These are phyloP conservation scores for Begonia peltatifolia DNA, from an alignment of 306 rosid genomes.

Conservation along the genomic window DNA sequence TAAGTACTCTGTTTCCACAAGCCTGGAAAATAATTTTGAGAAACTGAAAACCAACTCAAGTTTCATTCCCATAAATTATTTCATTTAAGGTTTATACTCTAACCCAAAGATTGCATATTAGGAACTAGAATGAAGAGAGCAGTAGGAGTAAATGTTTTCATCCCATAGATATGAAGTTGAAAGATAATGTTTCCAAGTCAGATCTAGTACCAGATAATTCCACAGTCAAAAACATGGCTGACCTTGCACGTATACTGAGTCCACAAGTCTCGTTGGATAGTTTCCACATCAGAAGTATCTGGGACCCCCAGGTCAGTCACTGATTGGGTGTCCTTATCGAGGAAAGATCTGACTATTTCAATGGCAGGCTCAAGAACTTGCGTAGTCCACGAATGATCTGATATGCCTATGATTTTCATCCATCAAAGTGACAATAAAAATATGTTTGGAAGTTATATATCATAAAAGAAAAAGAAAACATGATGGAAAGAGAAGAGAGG, in stretches of 20 bases:
- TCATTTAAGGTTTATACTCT: too few species aligned
- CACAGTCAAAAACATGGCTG: neutral
- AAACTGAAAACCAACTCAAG: too few species aligned
- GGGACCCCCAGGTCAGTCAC: constrained; percentile 13
- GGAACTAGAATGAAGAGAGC: neutral
- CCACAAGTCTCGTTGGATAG: constrained; percentile 69
- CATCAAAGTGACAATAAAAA: neutral
- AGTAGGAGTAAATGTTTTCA: neutral
- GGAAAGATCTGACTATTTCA: constrained; percentile 38
- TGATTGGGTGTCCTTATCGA: constrained; percentile 20
- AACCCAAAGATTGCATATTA: neutral
- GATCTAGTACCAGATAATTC: neutral
- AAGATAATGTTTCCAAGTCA: neutral
- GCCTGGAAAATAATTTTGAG: constrained; percentile 32
- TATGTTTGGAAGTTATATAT: too few species aligned
- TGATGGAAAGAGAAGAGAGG: neutral
- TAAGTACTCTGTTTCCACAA: constrained; percentile 60
- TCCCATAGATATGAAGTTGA: neutral
- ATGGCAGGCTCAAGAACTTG: constrained; percentile 53
- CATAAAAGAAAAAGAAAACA: too few species aligned
- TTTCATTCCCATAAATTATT: too few species aligned
- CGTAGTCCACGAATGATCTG: constrained; percentile 43
- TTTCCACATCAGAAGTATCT: constrained; percentile 19
- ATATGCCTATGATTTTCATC: constrained; percentile 32
- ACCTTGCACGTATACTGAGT: constrained; percentile 80